Evolutionary conservation across 805 yeast species (phyloP).

Genomic region (Ascoidea asiatica): DNA sequence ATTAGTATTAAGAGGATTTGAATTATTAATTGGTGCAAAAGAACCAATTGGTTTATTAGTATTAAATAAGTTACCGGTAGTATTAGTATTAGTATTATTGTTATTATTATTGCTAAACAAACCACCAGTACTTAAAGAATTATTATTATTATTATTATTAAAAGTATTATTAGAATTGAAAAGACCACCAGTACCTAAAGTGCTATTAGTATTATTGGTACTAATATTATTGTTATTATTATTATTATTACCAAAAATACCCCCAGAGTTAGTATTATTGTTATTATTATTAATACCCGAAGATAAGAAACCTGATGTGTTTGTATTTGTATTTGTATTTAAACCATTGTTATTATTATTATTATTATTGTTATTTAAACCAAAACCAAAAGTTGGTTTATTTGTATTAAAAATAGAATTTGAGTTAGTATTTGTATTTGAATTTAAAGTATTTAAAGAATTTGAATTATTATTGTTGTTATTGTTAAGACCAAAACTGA

Average conservation of each 20-base stretch:
- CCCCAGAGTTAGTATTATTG: constrained; percentile 16
- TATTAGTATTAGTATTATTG: constrained; percentile 10
- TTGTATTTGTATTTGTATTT: not conserved
- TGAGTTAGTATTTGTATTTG: constrained; percentile 6
- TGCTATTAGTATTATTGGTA: constrained; percentile 9
- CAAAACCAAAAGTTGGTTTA: not conserved
- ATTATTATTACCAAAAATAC: constrained; percentile 17
- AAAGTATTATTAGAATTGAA: constrained; percentile 11
- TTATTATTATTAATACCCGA: no score
- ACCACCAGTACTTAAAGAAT: constrained; percentile 27
- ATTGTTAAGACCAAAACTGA: constrained; percentile 8
- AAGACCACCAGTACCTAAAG: constrained; percentile 8
- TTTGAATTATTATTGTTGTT: constrained; percentile 4
- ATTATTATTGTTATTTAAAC: constrained; percentile 4
- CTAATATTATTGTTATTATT: constrained; percentile 6
- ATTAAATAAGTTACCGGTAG: constrained; percentile 26
- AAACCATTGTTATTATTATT: constrained; percentile 3
- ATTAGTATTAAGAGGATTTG: not conserved
- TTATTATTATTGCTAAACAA: constrained; percentile 26
- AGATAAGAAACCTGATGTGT: not conserved
- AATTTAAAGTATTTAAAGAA: not conserved
- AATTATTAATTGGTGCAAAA: no score
- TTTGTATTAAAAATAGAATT: constrained; percentile 6
- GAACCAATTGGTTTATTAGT: constrained; percentile 12
- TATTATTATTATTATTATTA: no score